Conservation (phyloP, 1,139 yeast species). For the Pichia sp. region DNA sequence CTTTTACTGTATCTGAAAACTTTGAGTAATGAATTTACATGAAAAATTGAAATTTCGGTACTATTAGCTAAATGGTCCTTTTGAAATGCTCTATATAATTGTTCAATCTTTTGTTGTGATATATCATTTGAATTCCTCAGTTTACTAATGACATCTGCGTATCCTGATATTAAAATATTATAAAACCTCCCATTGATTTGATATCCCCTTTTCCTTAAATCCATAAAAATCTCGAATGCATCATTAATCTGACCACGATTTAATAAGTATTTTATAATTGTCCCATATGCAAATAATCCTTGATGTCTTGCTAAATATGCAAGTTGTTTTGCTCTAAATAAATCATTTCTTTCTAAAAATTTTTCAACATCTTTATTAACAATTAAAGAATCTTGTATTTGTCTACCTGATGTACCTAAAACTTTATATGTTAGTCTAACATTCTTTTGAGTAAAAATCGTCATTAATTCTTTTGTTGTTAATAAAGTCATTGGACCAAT, state of each 20-base stretch:
- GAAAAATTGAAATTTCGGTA: constrained; percentile 22
- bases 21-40: constrained; percentile 32
- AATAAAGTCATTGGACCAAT: constrained; percentile 26
- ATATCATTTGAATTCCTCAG: constrained; percentile 16
- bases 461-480: constrained; percentile 24
- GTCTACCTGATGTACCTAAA: constrained; percentile 52
- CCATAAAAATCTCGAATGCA: constrained; percentile 45
- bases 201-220: constrained; percentile 57
- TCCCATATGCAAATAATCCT: constrained; percentile 59
- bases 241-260: constrained; percentile 35
- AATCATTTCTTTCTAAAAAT: constrained; percentile 43
- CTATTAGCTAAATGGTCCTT: constrained; percentile 17
- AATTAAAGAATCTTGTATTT: constrained; percentile 48
- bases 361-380: constrained; percentile 49
- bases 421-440: constrained; percentile 42
- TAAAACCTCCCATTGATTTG: constrained; percentile 48
- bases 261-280: constrained; percentile 45
- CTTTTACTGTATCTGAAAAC: constrained; percentile 31
- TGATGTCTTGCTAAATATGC: constrained; percentile 42
- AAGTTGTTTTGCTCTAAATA: constrained; percentile 48
- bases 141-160: constrained; percentile 34
- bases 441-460: constrained; percentile 34
- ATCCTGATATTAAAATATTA: constrained; percentile 52
- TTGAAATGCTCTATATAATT: constrained; percentile 22
- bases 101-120: constrained; percentile 25